Base-by-base conservation (phyloP, 2,329 filamentous ascomycete genomes). In the Aphanocladium album region DNA sequence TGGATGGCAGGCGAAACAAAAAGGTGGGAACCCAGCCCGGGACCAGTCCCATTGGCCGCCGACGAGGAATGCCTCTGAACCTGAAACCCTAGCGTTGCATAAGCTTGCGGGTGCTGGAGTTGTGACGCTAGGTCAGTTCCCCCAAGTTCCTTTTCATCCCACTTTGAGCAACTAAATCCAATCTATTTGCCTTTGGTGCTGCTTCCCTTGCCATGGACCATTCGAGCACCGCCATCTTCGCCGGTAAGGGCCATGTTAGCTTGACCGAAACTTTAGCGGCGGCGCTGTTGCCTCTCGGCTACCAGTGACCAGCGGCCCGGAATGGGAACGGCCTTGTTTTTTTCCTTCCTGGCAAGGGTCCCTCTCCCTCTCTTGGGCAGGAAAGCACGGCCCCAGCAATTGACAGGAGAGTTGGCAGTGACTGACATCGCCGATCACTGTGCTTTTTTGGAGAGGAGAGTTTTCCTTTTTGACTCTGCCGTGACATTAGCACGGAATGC, bases 81-180 rank as follows among this genome's bases (percentile, higher is more conserved):
- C 60, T 61, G 60, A 61, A 61, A 61, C 58, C 39, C 41, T 61
- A 61, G 60, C 54, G 60, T 46, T 45, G 60, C 60, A 57, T 61
- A 57, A 61, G 23, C 17, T 56, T 45, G 45, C 27, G 45, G 30
- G 52, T 51, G 39, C 37, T 33, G 45, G 50, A 35, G 45, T 45
- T 33, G 41, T 43, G 52, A 27, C 37, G 25, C 33, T 27, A 25
- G 30, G 30, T 30, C 30, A 47, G 45, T 35, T 19, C 11, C 8
- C 30, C 25, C 35, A 12, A 5, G 7, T 4, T 46, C n/a, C 21
- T 12, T 19, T 37, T 25, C 16, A 52, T 52, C 19, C 33, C 50
- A 39, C 30, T 41, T 52, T n/a, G 33, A 19, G 50, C 21, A 30
- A 51, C 16, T 35, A 25, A 19, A 25, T 46, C 43, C 21, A 46